Conservation (phyloP, 345 rosid species). For the Conringia planisiliqua region DNA sequence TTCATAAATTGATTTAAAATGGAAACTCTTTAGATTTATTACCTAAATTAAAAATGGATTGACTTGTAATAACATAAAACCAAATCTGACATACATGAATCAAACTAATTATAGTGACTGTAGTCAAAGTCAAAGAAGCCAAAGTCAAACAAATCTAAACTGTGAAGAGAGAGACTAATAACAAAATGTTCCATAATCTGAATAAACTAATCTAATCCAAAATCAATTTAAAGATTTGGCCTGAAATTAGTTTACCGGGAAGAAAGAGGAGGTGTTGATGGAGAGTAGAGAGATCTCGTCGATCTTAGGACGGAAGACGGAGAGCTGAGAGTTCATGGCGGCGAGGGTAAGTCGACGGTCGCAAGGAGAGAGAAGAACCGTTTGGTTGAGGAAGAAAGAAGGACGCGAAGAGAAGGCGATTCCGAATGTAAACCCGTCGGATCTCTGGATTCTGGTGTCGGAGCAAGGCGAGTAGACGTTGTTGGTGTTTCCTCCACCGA, state of each 20-base stretch:
- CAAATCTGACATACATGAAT: background rate
- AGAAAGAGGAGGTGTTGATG: constrained; percentile 66
- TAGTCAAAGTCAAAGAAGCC: background rate
- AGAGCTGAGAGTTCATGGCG: constrained; percentile 54
- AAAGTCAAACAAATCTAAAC: constrained; percentile 9
- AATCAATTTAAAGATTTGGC: background rate
- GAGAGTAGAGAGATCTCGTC: constrained; percentile 97
- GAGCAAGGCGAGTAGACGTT: constrained; percentile 56
- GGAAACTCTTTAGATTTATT: background rate
- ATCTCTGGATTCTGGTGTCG: constrained; percentile 63
- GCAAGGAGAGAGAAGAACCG: constrained; percentile 69
- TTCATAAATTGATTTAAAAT: background rate
- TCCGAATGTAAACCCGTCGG: constrained; percentile 84
- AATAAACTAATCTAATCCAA: background rate
- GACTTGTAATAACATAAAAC: background rate
- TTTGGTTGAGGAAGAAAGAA: constrained; percentile 46
- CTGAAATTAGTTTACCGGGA: constrained; percentile 45
- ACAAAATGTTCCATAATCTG: background rate
- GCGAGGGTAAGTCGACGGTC: constrained; percentile 65
- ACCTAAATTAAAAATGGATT: background rate
- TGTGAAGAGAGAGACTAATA: background rate
- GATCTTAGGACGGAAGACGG: constrained; percentile 73
- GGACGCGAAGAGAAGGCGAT: constrained; percentile 62
- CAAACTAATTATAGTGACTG: background rate
- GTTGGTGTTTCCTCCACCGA: constrained; percentile 35